A percentile compares a stretch with the other conserved stretches of the same genome.
These are phyloP conservation scores for Rhinocladiella mackenziei DNA, from an alignment of 2,329 filamentous ascomycete species.

Conservation along the genomic window DNA sequence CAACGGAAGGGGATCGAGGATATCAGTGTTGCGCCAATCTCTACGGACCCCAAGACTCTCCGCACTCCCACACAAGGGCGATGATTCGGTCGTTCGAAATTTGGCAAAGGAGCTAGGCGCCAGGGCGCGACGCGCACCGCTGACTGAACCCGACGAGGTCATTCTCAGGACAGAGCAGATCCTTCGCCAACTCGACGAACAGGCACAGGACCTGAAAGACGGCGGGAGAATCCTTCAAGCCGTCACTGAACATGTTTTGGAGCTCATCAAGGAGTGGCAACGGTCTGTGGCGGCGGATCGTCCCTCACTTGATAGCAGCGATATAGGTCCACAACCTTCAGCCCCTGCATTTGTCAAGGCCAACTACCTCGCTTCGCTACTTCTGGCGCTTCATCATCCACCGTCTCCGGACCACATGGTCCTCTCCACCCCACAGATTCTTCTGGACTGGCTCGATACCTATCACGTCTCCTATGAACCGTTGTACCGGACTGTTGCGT, in stretches of 20 bases:
- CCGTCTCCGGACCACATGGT: conserved; percentile 31
- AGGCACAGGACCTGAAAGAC: conserved; percentile 35
- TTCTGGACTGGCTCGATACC: conserved; percentile 77
- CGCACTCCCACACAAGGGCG: conserved; percentile 38
- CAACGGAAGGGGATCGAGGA: conserved; percentile 41
- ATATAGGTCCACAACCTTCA: conserved; percentile 62
- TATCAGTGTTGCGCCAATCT: conserved; percentile 9
- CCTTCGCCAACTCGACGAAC: conserved; percentile 60
- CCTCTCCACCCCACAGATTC: conserved; percentile 64
- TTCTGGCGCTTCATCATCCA: conserved; percentile 75
- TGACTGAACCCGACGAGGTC: conserved; percentile 67
- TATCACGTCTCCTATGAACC: conserved; percentile 69
- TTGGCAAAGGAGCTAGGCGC: conserved; percentile 67
- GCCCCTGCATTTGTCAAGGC: conserved; percentile 69
- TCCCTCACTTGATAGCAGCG: conserved; percentile 41
- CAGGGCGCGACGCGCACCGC: conserved; percentile 53
- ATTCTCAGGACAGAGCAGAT: conserved; percentile 72
- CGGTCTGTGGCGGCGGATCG: conserved; percentile 36
- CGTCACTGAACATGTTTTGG: conserved; percentile 18
- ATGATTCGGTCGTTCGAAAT: conserved; percentile 61
- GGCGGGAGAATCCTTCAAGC: conserved; percentile 30
- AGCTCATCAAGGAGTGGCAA: conserved; percentile 28
- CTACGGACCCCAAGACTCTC: conserved; percentile 22
- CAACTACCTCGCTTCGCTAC: conserved; percentile 69
- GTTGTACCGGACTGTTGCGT: conserved; percentile 62